Evolutionary conservation across 2,329 filamentous ascomycete species (phyloP), one percentile per base, ranked within the genome.

Genomic region (Aureobasidium melanogenum): DNA sequence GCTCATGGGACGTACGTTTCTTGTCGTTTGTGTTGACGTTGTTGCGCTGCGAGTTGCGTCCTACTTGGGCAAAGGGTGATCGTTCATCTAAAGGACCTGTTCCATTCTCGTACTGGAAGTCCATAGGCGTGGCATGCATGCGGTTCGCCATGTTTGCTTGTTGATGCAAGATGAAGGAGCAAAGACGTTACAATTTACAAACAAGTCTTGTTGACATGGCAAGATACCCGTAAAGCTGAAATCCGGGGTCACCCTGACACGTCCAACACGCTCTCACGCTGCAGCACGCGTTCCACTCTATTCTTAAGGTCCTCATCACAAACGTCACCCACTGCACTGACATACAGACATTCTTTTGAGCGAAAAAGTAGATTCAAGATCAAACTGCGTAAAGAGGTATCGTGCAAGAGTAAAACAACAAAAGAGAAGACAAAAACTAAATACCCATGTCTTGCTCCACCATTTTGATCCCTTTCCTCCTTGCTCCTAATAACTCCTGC

Each of bases 21-120:
- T 71, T 72, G 24, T 68, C 70, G n/a, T 67, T 64, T 34, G 65
- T 58, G 63, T 60, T 36, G 59, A 67, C 52, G 44, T 68, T 69
- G 55, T 67, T 64, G 56, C 56, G 56, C 62, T 72, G 70, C 28
- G 71, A 64, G 63, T 72, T 74, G 58, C 75, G 68, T 67, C 68
- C 68, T 41, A 74, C 38, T 54, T 71, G 67, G 24, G 70, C 71
- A 63, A 80, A 82, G 1, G 79, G 79, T 41, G 79, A 82, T 52
- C 70, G 71, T 30, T 69, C 67, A 67, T 81, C 78, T 2, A 78
- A 64, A 5, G 76, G 76, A 24, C 77, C 79, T 3, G 69, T 73
- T 32, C 72, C 67, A 65, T 80, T 80, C 60, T 79, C 69, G 66
- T 74, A 83, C 66, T 81, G 75, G 69, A 80, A 83, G 70, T 83